These are phyloP conservation scores for Amylocystis lapponica DNA, from an alignment of 768 basidiomycete genomes.

Conservation along the genomic window DNA sequence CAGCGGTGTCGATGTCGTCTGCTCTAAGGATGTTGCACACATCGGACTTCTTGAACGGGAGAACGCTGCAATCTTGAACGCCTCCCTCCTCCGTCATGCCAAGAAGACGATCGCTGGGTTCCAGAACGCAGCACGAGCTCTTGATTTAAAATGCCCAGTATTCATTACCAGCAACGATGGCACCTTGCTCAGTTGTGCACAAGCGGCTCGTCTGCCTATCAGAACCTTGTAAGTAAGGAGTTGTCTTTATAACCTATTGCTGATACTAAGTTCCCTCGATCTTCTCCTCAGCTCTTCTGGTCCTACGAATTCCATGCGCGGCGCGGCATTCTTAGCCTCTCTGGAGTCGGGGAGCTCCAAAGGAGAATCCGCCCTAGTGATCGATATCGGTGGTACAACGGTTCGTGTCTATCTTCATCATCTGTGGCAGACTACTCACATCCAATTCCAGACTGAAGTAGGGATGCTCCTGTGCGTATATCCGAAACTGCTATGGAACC, in stretches of 20 bases:
- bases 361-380: conserved; percentile 40
- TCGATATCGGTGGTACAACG: conserved; percentile 64
- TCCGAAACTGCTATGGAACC: too few species aligned
- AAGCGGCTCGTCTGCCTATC: conserved; percentile 54
- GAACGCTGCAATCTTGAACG: conserved; percentile 65
- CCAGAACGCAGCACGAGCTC: conserved; percentile 40
- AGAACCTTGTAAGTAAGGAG: too few species aligned
- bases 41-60: conserved; percentile 58
- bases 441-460: too few species aligned
- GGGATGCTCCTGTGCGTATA: conserved; percentile 56
- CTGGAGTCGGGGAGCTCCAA: conserved; percentile 20
- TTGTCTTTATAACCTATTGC: too few species aligned
- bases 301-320: conserved; percentile 68
- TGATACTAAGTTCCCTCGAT: too few species aligned
- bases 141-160: conserved; percentile 43
- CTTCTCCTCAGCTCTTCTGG: too few species aligned
- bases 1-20: conserved; percentile 25
- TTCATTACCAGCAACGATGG: conserved; percentile 61
- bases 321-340: conserved; percentile 54
- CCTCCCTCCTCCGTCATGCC: conserved; percentile 56
- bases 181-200: conserved; percentile 41
- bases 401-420: too few species aligned
- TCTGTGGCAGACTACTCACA: too few species aligned
- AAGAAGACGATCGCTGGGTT: conserved; percentile 50
- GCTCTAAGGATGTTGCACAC: conserved; percentile 20